These are phyloP conservation scores for Nevesoporus exiguus DNA, from an alignment of 768 basidiomycete genomes.

Conservation along the genomic window DNA sequence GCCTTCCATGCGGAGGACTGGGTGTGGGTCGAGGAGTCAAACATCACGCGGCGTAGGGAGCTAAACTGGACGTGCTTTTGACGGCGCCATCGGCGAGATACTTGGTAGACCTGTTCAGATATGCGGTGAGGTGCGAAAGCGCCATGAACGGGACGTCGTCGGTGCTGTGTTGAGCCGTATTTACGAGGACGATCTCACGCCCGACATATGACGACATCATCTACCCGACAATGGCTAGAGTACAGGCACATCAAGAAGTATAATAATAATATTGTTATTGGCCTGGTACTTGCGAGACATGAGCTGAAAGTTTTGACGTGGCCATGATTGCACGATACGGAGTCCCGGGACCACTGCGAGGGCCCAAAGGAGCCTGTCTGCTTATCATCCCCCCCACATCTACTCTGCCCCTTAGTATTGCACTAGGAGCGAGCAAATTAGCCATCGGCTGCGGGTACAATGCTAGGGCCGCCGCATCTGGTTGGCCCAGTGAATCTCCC, in stretches of 20 bases:
- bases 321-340: neutral
- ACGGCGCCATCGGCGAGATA: conserved; percentile 39
- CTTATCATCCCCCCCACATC: neutral
- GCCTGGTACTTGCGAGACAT: no score
- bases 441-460: neutral
- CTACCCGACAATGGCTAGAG: no score
- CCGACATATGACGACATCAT: no score
- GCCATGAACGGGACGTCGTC: conserved; percentile 19
- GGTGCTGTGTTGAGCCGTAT: neutral
- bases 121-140: conserved; percentile 25
- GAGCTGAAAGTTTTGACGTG: neutral
- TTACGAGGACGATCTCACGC: neutral
- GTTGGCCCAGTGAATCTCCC: conserved; percentile 38
- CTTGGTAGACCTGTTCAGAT: conserved; percentile 39
- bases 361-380: conserved; percentile 2
- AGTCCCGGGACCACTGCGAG: neutral
- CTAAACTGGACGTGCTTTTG: conserved; percentile 36
- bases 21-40: conserved; percentile 11
- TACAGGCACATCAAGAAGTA: no score
- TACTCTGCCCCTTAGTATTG: neutral
- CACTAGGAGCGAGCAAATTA: neutral
- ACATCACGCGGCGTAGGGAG: conserved; percentile 1
- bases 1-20: conserved; percentile 77
- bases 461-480: conserved; percentile 5
- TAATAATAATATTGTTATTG: no score